These are phyloP conservation scores for Penicillium robsamsonii DNA, from an alignment of 495 filamentous ascomycete genomes.

Conservation along the genomic window DNA sequence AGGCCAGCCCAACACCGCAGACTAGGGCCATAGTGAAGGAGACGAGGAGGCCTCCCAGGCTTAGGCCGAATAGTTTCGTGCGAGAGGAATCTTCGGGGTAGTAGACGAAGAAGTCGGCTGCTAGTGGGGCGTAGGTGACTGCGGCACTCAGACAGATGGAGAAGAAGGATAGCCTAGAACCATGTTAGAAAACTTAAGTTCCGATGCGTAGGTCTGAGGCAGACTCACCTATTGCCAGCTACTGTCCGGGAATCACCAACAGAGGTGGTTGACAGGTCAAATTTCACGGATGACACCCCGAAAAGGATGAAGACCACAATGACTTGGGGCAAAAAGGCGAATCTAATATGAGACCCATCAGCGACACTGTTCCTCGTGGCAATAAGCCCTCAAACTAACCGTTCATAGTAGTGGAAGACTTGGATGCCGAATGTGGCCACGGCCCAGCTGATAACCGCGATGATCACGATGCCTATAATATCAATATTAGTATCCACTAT, in stretches of 20 bases:
- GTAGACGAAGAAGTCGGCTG: constrained; percentile 66
- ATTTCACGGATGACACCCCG: constrained; percentile 62
- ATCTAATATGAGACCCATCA: constrained; percentile 35
- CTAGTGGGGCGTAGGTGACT: constrained; percentile 60
- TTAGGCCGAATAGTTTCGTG: constrained; percentile 35
- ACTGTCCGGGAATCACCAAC: constrained; percentile 51
- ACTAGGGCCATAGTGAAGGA: constrained; percentile 63
- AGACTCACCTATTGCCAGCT: constrained; percentile 49
- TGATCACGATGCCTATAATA: constrained; percentile 61
- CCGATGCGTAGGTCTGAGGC: neutral
- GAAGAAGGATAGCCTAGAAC: constrained; percentile 61
- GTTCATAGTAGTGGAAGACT: constrained; percentile 69
- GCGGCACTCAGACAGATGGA: constrained; percentile 62
- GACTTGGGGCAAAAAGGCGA: constrained; percentile 67
- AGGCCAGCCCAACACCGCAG: constrained; percentile 66
- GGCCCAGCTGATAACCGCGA: constrained; percentile 62
- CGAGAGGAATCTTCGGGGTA: constrained; percentile 54
- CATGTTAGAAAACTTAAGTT: neutral
- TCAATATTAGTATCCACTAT: constrained; percentile 4
- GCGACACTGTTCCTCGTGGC: neutral
- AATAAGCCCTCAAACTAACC: constrained; percentile 36
- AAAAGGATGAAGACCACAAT: constrained; percentile 65
- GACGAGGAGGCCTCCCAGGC: constrained; percentile 46
- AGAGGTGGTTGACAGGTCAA: constrained; percentile 55
- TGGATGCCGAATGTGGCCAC: constrained; percentile 73